Evolutionary conservation across 2,329 filamentous ascomycete species (phyloP), one percentile per base, ranked within the genome.

Genomic region (Orbilia ellipsospora): DNA sequence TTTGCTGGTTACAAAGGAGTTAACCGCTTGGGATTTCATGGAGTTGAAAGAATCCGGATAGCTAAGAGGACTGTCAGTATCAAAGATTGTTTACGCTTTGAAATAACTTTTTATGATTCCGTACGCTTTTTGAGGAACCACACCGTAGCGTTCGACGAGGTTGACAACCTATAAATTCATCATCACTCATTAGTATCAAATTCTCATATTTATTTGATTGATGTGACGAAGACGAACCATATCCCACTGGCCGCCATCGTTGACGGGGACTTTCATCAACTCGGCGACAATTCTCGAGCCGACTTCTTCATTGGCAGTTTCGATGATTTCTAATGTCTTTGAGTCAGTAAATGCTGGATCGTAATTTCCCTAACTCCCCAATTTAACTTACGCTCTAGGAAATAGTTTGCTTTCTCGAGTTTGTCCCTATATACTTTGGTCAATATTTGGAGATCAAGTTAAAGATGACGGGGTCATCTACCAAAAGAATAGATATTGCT

Each of bases 401-500:
- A 96, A 85, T 88, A 96, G 82, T 96, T 96, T 7, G 90, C 87
- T 83, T 96, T 96, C 82, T 97, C 93, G 18, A 96, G 88, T 84
- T 96, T 96, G 82, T 97, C 93, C 64, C 69, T 74, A 23, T 28
- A 13, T 8, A 4, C 16, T 6, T 15, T 48, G 6, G 6, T 15
- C 12, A 4, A 44, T 7, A 16, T 62, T 45, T 63, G 67, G 15
- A 4, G 44, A 28, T 31, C 13, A 51, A 2, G 18, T 45, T 26
- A 10, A 2, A 10, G 13, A 48, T 48, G 4, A 48, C 6, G 5
- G 16, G 16, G 16, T n/a, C 13, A 4, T 12, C 5, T 40, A 63
- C 90, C 91, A 96, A 86, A 93, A 96, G 84, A 94, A 96, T 2
- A 96, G 86, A 80, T 96, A 96, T 0, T 90, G 86, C 83, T 96